Conservation (phyloP, 1,139 yeast genomes). For the Candida tropicalis region DNA sequence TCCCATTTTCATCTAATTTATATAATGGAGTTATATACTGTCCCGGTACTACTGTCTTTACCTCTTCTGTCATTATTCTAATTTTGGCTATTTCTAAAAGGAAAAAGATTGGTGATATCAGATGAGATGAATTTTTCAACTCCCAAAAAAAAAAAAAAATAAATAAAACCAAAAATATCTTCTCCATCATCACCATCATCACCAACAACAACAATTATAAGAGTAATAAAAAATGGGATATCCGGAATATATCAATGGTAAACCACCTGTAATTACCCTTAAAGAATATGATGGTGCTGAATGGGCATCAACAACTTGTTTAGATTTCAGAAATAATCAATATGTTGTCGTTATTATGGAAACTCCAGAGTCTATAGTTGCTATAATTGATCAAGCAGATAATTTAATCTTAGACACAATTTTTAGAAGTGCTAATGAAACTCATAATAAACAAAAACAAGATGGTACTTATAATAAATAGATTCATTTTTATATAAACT, state of each 20-base stretch:
- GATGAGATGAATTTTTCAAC: background rate
- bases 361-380: constrained; percentile 46
- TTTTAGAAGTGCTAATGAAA: constrained; percentile 49
- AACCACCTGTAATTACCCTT: constrained; percentile 51
- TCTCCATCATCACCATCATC: no score
- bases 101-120: background rate
- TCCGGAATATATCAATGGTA: constrained; percentile 47
- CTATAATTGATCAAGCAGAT: constrained; percentile 40
- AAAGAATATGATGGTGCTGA: constrained; percentile 52
- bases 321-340: constrained; percentile 39
- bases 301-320: constrained; percentile 56
- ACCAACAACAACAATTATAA: no score
- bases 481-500: background rate
- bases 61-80: background rate
- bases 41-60: constrained; percentile 68
- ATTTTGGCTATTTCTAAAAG: background rate
- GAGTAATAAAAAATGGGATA: constrained; percentile 23
- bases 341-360: constrained; percentile 53
- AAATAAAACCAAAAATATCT: background rate
- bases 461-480: constrained; percentile 4
- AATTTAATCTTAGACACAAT: constrained; percentile 41
- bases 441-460: constrained; percentile 24
- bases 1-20: constrained; percentile 27
- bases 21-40: constrained; percentile 53
- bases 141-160: background rate